Evolutionary conservation across 805 yeast genomes (phyloP).

Genomic region (Debaryomyces tyrocola): DNA sequence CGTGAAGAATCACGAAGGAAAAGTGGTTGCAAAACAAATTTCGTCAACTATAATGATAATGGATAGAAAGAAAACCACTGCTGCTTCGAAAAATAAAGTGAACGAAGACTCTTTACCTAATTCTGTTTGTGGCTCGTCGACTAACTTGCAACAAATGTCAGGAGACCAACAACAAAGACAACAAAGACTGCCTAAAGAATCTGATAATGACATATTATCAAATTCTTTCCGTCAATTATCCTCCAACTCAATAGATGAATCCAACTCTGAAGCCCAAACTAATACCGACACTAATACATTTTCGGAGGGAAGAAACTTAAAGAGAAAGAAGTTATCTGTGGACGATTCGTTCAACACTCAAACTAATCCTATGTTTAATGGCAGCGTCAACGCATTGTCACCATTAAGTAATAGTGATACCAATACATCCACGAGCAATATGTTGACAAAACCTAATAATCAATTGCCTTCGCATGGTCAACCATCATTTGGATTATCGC

Average conservation of each 20-base stretch:
- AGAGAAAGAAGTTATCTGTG: conserved; percentile 50
- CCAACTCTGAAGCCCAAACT: conserved; percentile 52
- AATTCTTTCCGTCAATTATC: conserved; percentile 44
- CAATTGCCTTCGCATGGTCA: neutral
- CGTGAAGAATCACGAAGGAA: conserved; percentile 58
- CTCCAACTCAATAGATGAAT: conserved; percentile 63
- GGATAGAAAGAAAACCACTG: conserved; percentile 79
- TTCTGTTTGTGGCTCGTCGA: conserved; percentile 20
- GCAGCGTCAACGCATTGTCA: conserved; percentile 41
- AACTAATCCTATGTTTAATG: conserved; percentile 39
- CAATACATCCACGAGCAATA: conserved; percentile 27
- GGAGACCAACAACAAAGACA: neutral
- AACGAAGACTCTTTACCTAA: conserved; percentile 15
- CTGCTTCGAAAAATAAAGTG: conserved; percentile 16
- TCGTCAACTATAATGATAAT: conserved; percentile 84
- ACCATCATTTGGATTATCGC: conserved; percentile 7
- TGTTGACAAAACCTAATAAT: conserved; percentile 4
- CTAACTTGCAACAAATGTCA: conserved; percentile 15
- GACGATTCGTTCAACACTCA: conserved; percentile 41
- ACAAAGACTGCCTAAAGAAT: neutral
- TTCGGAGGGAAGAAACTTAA: conserved; percentile 37
- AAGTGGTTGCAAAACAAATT: conserved; percentile 68
- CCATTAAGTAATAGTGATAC: conserved; percentile 49
- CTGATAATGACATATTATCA: conserved; percentile 3
- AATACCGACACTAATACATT: conserved; percentile 30